Conservation (phyloP, 805 yeast genomes). For the Suhomyces xylopsoci region DNA sequence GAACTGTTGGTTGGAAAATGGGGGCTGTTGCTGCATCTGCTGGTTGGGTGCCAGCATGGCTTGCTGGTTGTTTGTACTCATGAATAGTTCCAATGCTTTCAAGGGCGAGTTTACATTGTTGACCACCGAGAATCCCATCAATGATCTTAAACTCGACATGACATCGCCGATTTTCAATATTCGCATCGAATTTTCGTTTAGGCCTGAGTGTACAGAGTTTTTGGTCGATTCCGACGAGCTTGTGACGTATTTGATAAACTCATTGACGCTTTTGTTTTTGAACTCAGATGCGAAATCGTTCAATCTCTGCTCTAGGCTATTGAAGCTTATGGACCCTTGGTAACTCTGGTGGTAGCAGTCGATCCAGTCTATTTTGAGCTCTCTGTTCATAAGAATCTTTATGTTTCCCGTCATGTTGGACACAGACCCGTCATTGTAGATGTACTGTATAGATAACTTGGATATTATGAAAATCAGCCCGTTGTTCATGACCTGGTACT, state of each 20-base stretch:
- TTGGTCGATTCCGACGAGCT: conserved; percentile 42
- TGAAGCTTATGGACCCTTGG: conserved; percentile 23
- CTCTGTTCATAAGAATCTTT: conserved; percentile 59
- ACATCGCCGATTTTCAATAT: conserved; percentile 74
- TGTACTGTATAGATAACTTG: conserved; percentile 23
- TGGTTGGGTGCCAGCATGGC: conserved; percentile 8
- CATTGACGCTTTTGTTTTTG: conserved; percentile 11
- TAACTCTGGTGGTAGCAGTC: conserved; percentile 47
- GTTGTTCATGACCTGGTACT: conserved; percentile 39
- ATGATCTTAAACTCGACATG: conserved; percentile 65
- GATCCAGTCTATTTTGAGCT: conserved; percentile 66
- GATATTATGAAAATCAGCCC: conserved; percentile 37
- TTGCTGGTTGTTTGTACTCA: conserved; percentile 23
- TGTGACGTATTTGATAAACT: conserved; percentile 19
- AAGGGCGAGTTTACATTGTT: conserved; percentile 52
- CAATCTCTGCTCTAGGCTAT: conserved; percentile 28
- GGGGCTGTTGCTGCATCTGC: conserved; percentile 4
- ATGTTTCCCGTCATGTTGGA: conserved; percentile 60
- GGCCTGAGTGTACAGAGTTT: conserved; percentile 55
- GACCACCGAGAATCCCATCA: conserved; percentile 56
- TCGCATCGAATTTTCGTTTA: conserved; percentile 64
- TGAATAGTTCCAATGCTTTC: conserved; percentile 48
- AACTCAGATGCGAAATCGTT: conserved; percentile 11
- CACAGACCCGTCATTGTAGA: conserved; percentile 68
- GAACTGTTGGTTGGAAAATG: background rate